phyloP scores from a whole-genome alignment of 2,329 filamentous ascomycete species.

The Cercospora sp. region DNA sequence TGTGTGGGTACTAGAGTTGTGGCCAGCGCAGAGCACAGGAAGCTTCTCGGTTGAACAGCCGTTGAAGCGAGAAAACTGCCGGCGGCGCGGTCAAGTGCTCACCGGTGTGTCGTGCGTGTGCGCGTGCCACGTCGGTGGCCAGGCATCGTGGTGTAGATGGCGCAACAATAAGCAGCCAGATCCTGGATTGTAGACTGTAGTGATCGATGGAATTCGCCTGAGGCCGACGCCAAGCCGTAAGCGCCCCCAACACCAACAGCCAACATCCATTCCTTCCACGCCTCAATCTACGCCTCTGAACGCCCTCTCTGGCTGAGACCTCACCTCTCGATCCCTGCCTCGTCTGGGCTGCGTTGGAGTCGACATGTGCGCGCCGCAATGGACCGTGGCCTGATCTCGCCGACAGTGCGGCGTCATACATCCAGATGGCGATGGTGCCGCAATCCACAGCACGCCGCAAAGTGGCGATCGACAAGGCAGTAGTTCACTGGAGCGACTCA shows the following conservation, averaged over 20 bases:
- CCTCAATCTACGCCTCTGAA: slow-evolving; percentile 1
- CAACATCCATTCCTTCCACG: slow-evolving; percentile 10
- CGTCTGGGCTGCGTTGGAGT: background rate
- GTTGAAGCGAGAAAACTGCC: slow-evolving; percentile 10
- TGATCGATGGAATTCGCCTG: no score
- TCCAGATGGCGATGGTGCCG: background rate
- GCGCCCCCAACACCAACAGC: slow-evolving; percentile 11
- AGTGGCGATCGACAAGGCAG: background rate
- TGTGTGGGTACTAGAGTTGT: no score
- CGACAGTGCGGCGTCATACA: background rate
- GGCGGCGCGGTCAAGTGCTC: background rate
- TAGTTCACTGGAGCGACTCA: background rate
- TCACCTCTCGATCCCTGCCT: slow-evolving; percentile 8
- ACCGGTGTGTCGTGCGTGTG: background rate
- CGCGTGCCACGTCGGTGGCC: background rate
- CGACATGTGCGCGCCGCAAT: background rate
- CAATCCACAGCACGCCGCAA: background rate
- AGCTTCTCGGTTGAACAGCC: slow-evolving; percentile 15
- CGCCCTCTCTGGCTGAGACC: no score
- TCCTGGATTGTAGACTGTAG: no score
- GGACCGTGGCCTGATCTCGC: background rate
- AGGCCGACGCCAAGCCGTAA: background rate
- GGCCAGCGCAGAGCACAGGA: no score
- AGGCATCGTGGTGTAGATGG: background rate
- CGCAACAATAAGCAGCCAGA: background rate